Evolutionary conservation across 768 basidiomycete species (phyloP).

Genomic region (Fistulinella prunicolor): DNA sequence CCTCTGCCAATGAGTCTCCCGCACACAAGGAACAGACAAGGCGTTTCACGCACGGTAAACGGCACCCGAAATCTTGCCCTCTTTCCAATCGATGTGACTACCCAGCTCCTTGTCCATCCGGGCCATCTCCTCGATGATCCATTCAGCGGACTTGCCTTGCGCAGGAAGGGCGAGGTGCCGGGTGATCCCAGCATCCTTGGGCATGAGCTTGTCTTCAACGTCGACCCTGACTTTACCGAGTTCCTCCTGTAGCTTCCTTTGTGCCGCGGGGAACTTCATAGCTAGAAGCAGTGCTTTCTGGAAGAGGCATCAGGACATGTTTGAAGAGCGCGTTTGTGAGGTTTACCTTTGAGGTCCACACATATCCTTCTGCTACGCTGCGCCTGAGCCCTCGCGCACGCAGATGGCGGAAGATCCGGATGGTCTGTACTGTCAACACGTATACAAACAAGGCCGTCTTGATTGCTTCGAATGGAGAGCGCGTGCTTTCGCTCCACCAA

Average conservation of each 20-base stretch:
- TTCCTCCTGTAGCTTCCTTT: slow-evolving; percentile 56
- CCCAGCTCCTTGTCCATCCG: slow-evolving; percentile 67
- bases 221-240: slow-evolving; percentile 61
- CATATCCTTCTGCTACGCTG: slow-evolving; percentile 27
- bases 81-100: slow-evolving; percentile 50
- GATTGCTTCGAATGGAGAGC: slow-evolving; percentile 24
- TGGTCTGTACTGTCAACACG: slow-evolving; percentile 25
- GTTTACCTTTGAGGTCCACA: slow-evolving; percentile 26
- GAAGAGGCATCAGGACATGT: background rate
- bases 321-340: background rate
- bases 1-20: background rate
- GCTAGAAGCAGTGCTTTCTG: slow-evolving; percentile 56
- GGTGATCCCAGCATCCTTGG: slow-evolving; percentile 56
- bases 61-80: slow-evolving; percentile 79
- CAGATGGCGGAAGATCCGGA: slow-evolving; percentile 33
- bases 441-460: slow-evolving; percentile 38
- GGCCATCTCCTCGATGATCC: slow-evolving; percentile 77
- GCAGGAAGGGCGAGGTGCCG: slow-evolving; percentile 66
- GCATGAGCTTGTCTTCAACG: slow-evolving; percentile 67
- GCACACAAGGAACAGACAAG: background rate
- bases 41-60: slow-evolving; percentile 66
- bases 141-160: slow-evolving; percentile 61
- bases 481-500: slow-evolving; percentile 14
- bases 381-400: slow-evolving; percentile 35
- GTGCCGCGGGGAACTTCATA: slow-evolving; percentile 59